phyloP scores from a whole-genome alignment of 805 yeast genomes.

The Ogataea methanolica region DNA sequence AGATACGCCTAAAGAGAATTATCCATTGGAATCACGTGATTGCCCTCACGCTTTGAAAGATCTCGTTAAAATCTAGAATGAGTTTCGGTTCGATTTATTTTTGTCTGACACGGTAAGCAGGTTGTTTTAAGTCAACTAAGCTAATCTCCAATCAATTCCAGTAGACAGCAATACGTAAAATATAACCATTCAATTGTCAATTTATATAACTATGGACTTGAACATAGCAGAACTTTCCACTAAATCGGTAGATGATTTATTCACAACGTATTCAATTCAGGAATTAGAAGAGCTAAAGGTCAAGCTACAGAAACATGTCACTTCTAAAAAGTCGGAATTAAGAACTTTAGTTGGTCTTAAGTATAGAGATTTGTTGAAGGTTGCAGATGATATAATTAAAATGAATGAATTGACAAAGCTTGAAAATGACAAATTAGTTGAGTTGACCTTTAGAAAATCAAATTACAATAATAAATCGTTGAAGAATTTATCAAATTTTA shows the following conservation, averaged over 20 bases:
- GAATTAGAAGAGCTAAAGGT: slow-evolving; percentile 23
- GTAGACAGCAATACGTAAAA: no score
- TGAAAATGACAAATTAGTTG: slow-evolving; percentile 24
- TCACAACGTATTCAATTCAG: slow-evolving; percentile 25
- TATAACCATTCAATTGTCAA: no score
- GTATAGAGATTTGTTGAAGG: slow-evolving; percentile 32
- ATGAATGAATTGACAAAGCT: slow-evolving; percentile 26
- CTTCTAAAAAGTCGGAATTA: slow-evolving; percentile 21
- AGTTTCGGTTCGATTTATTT: no score
- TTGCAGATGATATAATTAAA: slow-evolving; percentile 33
- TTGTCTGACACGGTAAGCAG: no score
- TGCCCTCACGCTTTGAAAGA: no score
- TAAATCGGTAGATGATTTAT: slow-evolving; percentile 21
- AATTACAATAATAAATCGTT: slow-evolving; percentile 20
- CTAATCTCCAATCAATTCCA: no score
- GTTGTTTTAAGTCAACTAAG: no score
- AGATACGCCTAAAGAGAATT: no score
- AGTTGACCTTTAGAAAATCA: slow-evolving; percentile 27
- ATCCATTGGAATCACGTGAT: no score
- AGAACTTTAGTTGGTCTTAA: slow-evolving; percentile 30
- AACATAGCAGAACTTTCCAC: slow-evolving; percentile 1
- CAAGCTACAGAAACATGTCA: slow-evolving; percentile 18
- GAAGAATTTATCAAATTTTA: slow-evolving; percentile 19
- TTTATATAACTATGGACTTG: neutral
- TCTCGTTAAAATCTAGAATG: no score